Evolutionary conservation across 2,329 filamentous ascomycete genomes (phyloP).

Genomic region (Claviceps fusiformis): DNA sequence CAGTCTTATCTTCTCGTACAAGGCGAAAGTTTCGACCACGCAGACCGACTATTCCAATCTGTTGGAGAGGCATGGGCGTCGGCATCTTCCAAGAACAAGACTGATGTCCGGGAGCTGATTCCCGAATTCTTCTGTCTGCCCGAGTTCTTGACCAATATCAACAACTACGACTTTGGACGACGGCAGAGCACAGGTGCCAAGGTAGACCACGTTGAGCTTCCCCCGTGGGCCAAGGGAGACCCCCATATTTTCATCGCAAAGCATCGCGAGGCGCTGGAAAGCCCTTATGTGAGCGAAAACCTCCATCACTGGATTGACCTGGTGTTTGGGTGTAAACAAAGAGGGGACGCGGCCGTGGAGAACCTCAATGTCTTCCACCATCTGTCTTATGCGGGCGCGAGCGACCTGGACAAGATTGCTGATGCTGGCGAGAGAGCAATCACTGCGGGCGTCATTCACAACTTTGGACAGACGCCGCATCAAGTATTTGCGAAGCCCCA

Average conservation of each 20-base stretch:
- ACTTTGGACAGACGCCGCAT: conserved; percentile 94
- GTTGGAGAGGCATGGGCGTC: conserved; percentile 85
- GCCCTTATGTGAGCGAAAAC: conserved; percentile 77
- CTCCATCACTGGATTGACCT: conserved; percentile 94
- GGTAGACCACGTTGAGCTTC: conserved; percentile 79
- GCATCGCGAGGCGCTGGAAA: conserved; percentile 90
- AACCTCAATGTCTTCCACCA: conserved; percentile 93
- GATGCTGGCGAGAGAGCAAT: conserved; percentile 78
- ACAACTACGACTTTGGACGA: conserved; percentile 84
- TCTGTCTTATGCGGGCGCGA: conserved; percentile 86
- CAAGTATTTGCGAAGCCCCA: conserved; percentile 83
- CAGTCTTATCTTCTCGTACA: conserved; percentile 90
- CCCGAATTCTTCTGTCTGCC: conserved; percentile 96
- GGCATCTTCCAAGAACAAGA: conserved; percentile 78
- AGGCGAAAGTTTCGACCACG: conserved; percentile 92
- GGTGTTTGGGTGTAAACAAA: conserved; percentile 87
- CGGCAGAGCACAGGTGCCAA: conserved; percentile 66
- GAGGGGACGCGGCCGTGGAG: conserved; percentile 81
- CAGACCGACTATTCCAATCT: conserved; percentile 89
- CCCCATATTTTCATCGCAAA: conserved; percentile 92
- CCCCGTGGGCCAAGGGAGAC: conserved; percentile 93
- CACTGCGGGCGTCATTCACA: conserved; percentile 93
- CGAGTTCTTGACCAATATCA: conserved; percentile 88
- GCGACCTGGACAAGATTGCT: conserved; percentile 79
- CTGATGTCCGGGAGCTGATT: conserved; percentile 85